A percentile compares a stretch with the other conserved stretches of the same genome.
Evolutionary conservation across 495 filamentous ascomycete species (phyloP).

Genomic region (Rhizodiscina lignyota): DNA sequence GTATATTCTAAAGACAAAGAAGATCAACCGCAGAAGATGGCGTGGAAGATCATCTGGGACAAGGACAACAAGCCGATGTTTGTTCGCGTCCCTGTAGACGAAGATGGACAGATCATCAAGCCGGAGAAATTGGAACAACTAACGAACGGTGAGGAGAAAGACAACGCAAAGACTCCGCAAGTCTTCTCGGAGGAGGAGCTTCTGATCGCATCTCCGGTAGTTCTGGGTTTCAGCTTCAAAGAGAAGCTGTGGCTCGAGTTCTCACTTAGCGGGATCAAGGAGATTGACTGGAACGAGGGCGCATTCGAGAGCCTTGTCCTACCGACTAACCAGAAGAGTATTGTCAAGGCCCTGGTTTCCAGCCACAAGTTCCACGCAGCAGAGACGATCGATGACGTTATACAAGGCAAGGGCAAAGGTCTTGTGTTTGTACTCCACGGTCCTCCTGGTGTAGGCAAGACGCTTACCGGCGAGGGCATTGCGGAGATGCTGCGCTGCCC

Average conservation of each 20-base stretch:
- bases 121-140: conserved; percentile 45
- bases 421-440: conserved; percentile 66
- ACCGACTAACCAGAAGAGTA: conserved; percentile 56
- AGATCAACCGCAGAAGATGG: conserved; percentile 37
- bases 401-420: conserved; percentile 62
- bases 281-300: conserved; percentile 69
- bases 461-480: conserved; percentile 76
- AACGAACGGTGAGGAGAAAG: conserved; percentile 22
- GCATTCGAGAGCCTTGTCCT: conserved; percentile 69
- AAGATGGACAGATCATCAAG: conserved; percentile 43
- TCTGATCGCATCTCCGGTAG: conserved; percentile 75
- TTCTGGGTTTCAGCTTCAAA: conserved; percentile 81
- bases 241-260: conserved; percentile 92
- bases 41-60: conserved; percentile 46
- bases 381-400: conserved; percentile 70
- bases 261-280: conserved; percentile 62
- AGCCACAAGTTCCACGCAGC: conserved; percentile 69
- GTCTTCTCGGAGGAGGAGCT: conserved; percentile 76
- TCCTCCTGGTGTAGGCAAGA: conserved; percentile 78
- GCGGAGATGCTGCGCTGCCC: conserved; percentile 68
- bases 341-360: conserved; percentile 66
- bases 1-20: conserved; percentile 15
- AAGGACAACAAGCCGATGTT: conserved; percentile 41
- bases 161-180: conserved; percentile 17
- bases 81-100: conserved; percentile 43